Conservation (phyloP, 371 early-diverging fungal species). For the Vairimorpha ceranae region DNA sequence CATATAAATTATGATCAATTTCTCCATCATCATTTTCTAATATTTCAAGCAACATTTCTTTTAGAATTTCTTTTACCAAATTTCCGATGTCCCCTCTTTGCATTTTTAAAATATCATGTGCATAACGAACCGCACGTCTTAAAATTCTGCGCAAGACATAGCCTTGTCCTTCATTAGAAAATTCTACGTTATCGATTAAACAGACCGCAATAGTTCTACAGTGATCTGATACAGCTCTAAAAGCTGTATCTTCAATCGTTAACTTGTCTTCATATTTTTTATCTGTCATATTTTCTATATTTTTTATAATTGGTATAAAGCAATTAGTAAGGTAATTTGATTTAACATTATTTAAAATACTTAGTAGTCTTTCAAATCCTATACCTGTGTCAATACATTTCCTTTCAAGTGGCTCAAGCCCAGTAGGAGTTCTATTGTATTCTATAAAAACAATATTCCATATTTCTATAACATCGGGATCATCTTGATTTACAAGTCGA, state of each 20-base stretch:
- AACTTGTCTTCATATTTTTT: conserved; percentile 65
- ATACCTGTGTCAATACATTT: conserved; percentile 98
- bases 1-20: neutral
- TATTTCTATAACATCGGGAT: conserved; percentile 95
- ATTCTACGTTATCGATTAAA: conserved; percentile 86
- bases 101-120: conserved; percentile 75
- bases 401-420: conserved; percentile 79
- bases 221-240: conserved; percentile 97
- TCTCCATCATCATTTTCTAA: neutral
- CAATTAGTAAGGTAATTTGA: conserved; percentile 89
- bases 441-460: conserved; percentile 99
- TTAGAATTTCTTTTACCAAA: conserved; percentile 53
- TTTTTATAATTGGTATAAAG: conserved; percentile 66
- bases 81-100: conserved; percentile 45
- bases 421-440: conserved; percentile 90
- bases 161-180: conserved; percentile 94
- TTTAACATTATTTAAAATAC: conserved; percentile 82
- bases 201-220: conserved; percentile 91
- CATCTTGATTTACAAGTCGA: conserved; percentile 87
- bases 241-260: conserved; percentile 89
- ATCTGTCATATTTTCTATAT: conserved; percentile 73
- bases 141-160: conserved; percentile 95
- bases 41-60: conserved; percentile 65
- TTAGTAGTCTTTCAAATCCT: conserved; percentile 92
- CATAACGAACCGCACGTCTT: conserved; percentile 87